These are phyloP conservation scores for Lachancea fermentati DNA, from an alignment of 805 yeast species.

Conservation along the genomic window DNA sequence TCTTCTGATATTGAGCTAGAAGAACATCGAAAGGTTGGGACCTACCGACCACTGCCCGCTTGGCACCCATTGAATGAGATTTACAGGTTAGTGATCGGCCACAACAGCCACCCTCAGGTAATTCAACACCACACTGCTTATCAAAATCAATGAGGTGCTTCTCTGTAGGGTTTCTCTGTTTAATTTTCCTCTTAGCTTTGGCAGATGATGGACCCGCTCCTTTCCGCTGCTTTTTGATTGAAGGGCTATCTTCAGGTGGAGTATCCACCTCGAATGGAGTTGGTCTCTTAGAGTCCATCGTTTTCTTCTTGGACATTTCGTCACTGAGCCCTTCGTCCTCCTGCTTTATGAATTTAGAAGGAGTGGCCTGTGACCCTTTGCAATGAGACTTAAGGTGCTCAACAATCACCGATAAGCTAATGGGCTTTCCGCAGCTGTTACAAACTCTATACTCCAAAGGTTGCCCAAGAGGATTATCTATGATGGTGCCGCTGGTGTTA, in stretches of 20 bases:
- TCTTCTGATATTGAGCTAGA: slow-evolving; percentile 82
- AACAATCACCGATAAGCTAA: slow-evolving; percentile 20
- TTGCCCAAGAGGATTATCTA: slow-evolving; percentile 19
- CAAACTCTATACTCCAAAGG: slow-evolving; percentile 27
- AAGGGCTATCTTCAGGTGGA: slow-evolving; percentile 8
- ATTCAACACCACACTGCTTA: slow-evolving; percentile 90
- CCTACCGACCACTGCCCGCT: slow-evolving; percentile 90
- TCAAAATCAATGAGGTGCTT: slow-evolving; percentile 75
- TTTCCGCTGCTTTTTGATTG: slow-evolving; percentile 17
- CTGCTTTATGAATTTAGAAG: slow-evolving; percentile 4
- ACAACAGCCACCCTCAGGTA: slow-evolving; percentile 92
- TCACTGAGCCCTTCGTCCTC: slow-evolving; percentile 10
- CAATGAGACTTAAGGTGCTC: slow-evolving; percentile 30
- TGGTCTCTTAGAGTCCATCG: slow-evolving; percentile 5
- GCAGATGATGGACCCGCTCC: slow-evolving; percentile 15
- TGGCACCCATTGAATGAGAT: slow-evolving; percentile 98
- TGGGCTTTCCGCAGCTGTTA: slow-evolving; percentile 30
- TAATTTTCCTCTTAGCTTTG: slow-evolving; percentile 38
- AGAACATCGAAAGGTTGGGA: slow-evolving; percentile 87
- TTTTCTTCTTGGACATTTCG: slow-evolving; percentile 12
- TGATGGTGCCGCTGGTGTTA: slow-evolving; percentile 20
- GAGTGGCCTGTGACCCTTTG: slow-evolving; percentile 9
- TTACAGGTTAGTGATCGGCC: slow-evolving; percentile 95
- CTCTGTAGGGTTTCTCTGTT: slow-evolving; percentile 60
- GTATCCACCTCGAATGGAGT: slow-evolving; percentile 9